Evolutionary conservation across 176 grass and related monocot species (phyloP).

Genomic region (Musa troglodytarum): DNA sequence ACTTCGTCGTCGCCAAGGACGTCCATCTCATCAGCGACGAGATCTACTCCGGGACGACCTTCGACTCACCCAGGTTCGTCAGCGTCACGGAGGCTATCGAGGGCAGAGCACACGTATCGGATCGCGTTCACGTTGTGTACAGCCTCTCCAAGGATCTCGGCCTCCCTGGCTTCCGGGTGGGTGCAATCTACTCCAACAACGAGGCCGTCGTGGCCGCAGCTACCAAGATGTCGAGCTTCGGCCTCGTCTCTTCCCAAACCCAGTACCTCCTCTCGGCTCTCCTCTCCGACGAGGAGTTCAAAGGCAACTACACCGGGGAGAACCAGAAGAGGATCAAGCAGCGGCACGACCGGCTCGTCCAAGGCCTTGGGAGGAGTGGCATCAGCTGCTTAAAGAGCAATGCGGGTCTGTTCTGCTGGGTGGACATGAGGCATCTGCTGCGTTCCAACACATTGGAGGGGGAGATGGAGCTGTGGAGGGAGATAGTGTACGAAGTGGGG

Average conservation of each 20-base stretch:
- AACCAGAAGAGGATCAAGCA: conserved; percentile 56
- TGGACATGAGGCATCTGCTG: conserved; percentile 62
- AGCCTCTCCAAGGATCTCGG: no score
- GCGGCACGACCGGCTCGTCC: conserved; percentile 48
- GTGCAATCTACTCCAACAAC: conserved; percentile 75
- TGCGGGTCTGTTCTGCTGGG: conserved; percentile 90
- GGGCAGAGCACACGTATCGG: background rate
- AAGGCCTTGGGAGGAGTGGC: conserved; percentile 34
- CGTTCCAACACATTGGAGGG: conserved; percentile 28
- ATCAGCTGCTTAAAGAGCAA: conserved; percentile 52
- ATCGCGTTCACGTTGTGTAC: conserved; percentile 57
- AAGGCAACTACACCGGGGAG: conserved; percentile 37
- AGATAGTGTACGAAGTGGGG: no score
- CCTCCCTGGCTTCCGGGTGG: conserved; percentile 39
- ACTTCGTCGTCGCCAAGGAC: no score
- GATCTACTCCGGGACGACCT: conserved; percentile 64
- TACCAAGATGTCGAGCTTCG: conserved; percentile 96
- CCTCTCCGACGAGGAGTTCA: conserved; percentile 53
- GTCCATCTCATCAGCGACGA: no score
- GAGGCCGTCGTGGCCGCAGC: conserved; percentile 50
- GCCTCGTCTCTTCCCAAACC: conserved; percentile 33
- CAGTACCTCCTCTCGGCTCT: conserved; percentile 41
- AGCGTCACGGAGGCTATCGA: conserved; percentile 61
- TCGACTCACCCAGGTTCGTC: conserved; percentile 48
- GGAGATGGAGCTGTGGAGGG: no score